Conservation (phyloP, 257 asterid genomes). For the Phtheirospermum japonicum region DNA sequence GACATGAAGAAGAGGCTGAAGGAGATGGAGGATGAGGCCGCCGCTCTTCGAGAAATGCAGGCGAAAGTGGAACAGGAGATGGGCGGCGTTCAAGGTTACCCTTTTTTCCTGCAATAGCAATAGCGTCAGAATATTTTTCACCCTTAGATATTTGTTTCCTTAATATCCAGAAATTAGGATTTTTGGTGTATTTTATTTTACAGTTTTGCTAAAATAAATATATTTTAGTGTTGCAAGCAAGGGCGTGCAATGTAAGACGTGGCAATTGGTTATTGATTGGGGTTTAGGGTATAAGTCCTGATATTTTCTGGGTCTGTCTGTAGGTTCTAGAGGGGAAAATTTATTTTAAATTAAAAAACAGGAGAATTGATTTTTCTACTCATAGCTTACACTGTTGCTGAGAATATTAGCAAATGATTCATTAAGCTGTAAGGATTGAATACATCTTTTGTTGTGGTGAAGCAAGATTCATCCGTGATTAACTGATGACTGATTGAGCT, state of each 20-base stretch:
- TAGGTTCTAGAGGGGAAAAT: background rate
- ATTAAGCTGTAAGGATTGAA: background rate
- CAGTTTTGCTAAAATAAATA: background rate
- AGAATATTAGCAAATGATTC: background rate
- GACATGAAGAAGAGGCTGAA: slow-evolving; percentile 79
- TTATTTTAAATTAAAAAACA: background rate
- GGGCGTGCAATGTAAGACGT: background rate
- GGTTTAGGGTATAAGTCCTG: background rate
- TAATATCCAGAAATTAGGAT: background rate
- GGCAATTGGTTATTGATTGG: slow-evolving; percentile 20
- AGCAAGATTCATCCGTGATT: background rate
- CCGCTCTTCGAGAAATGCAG: slow-evolving; percentile 85
- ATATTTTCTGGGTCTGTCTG: background rate
- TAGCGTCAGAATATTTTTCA: too few relatives aligned
- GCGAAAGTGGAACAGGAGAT: slow-evolving; percentile 76
- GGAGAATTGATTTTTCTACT: slow-evolving; percentile 17
- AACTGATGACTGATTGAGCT: background rate
- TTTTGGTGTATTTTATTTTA: background rate
- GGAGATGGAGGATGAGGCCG: slow-evolving; percentile 84
- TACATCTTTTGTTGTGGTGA: background rate
- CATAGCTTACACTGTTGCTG: background rate
- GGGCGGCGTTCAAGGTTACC: slow-evolving; percentile 66
- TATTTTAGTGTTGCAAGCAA: background rate
- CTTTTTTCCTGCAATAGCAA: slow-evolving; percentile 4
- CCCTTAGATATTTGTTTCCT: background rate